phyloP scores from a whole-genome alignment of 768 basidiomycete species.

The Hemileccinum rubropunctum region DNA sequence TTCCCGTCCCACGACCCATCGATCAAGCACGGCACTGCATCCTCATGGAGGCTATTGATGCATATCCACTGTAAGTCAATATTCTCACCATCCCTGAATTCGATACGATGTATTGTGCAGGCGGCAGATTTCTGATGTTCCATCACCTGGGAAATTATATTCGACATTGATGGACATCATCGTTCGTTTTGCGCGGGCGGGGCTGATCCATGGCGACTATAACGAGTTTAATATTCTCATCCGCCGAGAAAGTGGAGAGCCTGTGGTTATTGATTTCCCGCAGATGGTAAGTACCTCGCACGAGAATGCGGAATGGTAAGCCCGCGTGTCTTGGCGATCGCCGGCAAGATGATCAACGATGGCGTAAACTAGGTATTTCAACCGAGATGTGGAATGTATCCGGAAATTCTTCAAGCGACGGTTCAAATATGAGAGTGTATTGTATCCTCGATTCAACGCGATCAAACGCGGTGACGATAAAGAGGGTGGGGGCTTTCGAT shows the following conservation, averaged over 20 bases:
- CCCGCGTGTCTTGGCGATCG: slow-evolving; percentile 10
- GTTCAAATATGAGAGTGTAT: slow-evolving; percentile 87
- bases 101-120: slow-evolving; percentile 36
- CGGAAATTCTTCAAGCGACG: slow-evolving; percentile 87
- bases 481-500: slow-evolving; percentile 56
- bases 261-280: slow-evolving; percentile 96
- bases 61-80: slow-evolving; percentile 79
- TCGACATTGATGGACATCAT: slow-evolving; percentile 93
- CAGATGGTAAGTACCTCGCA: slow-evolving; percentile 99
- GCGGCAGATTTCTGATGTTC: slow-evolving; percentile 82
- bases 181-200: slow-evolving; percentile 88
- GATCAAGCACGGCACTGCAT: slow-evolving; percentile 95
- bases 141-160: slow-evolving; percentile 87
- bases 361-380: slow-evolving; percentile 79
- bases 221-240: slow-evolving; percentile 99
- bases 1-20: slow-evolving; percentile 90
- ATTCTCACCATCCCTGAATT: background rate
- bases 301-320: slow-evolving; percentile 93
- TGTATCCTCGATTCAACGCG: slow-evolving; percentile 82
- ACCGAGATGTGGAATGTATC: slow-evolving; percentile 97
- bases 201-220: slow-evolving; percentile 98
- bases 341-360: slow-evolving; percentile 7
- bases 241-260: slow-evolving; percentile 66
- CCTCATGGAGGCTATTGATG: slow-evolving; percentile 94
- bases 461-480: slow-evolving; percentile 29